Evolutionary conservation across 2,329 filamentous ascomycete genomes (phyloP).

Genomic region (Phialophora chinensis): DNA sequence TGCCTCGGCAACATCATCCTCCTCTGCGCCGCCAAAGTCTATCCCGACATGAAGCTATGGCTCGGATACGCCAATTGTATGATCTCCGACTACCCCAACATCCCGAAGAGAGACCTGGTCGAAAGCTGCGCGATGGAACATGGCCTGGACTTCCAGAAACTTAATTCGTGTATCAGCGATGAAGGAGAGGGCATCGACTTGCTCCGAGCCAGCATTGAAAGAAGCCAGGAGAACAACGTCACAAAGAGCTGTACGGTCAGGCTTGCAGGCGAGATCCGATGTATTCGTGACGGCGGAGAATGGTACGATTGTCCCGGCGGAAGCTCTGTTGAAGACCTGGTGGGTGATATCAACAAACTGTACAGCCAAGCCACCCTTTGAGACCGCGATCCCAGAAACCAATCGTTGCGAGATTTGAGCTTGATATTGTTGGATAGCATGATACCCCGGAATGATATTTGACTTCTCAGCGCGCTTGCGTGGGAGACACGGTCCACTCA

Average conservation of each 20-base stretch:
- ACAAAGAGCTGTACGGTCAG: conserved; percentile 79
- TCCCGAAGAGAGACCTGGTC: conserved; percentile 78
- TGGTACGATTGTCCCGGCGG: conserved; percentile 55
- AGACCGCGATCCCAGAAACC: not conserved
- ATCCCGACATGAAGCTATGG: conserved; percentile 69
- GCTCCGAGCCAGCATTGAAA: conserved; percentile 55
- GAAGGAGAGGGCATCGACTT: conserved; percentile 59
- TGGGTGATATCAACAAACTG: conserved; percentile 76
- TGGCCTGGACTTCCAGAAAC: conserved; percentile 77
- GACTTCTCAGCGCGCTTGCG: not conserved
- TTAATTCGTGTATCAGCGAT: conserved; percentile 79
- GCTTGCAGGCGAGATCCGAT: conserved; percentile 79
- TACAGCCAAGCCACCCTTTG: conserved; percentile 52
- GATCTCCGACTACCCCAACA: conserved; percentile 73
- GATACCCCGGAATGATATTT: conserved; percentile 29
- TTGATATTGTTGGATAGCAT: conserved; percentile 22
- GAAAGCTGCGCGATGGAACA: conserved; percentile 90
- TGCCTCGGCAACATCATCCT: conserved; percentile 95
- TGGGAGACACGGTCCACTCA: not conserved
- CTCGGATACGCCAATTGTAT: conserved; percentile 95
- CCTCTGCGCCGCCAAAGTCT: conserved; percentile 80
- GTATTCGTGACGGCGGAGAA: conserved; percentile 71
- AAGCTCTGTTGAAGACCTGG: conserved; percentile 64
- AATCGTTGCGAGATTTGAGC: not conserved
- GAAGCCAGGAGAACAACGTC: conserved; percentile 65